Evolutionary conservation across 2,329 filamentous ascomycete species (phyloP), one percentile per base, ranked within the genome.

Genomic region (Anthostomella pinea): DNA sequence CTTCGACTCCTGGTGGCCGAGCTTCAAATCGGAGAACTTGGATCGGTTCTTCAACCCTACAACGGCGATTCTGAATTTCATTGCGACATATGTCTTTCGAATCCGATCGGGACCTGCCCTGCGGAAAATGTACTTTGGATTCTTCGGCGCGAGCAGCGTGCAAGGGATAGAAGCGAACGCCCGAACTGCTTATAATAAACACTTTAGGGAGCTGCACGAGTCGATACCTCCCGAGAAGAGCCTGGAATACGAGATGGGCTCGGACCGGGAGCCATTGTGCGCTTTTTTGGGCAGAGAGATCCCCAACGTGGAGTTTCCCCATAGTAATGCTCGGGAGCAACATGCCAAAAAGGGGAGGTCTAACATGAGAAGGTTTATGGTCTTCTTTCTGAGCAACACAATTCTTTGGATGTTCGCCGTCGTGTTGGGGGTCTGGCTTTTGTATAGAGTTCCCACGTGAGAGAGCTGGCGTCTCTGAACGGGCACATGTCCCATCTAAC

Each of bases 1-100:
- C 25, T 27, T 41, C 31, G 45, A 44, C 8, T 17, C 23, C 14
- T 45, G 45, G 45, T 43, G 34, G 38, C 35, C 28, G 3, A 45
- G 41, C 33, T 45, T 43, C 27, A 22, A 19, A 14, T n/a, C 14
- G 13, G 29, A 31, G 11, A 17, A 18, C 20, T 17, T 31, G 10
- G 29, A 31, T 15, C 19, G 13, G 18, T 5, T 19, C n/a, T 31
- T 31, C 15, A 8, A 19, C 14, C 14, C 16, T n/a, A n/a, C 9
- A n/a, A 22, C 29, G 8, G 29, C 8, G 9, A 7, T 20, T 22
- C 19, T 19, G 14, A 31, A 18, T 17, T 13, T 4, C 15, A 31
- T 31, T 10, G 29, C 15, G 6, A 22, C 8, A 8, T 14, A 30
- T 10, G 11, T 31, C 7, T 11, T 31, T 10, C 13, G 29, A 6